These are phyloP conservation scores for Amyloporia xantha DNA, from an alignment of 768 basidiomycete genomes.

Conservation along the genomic window DNA sequence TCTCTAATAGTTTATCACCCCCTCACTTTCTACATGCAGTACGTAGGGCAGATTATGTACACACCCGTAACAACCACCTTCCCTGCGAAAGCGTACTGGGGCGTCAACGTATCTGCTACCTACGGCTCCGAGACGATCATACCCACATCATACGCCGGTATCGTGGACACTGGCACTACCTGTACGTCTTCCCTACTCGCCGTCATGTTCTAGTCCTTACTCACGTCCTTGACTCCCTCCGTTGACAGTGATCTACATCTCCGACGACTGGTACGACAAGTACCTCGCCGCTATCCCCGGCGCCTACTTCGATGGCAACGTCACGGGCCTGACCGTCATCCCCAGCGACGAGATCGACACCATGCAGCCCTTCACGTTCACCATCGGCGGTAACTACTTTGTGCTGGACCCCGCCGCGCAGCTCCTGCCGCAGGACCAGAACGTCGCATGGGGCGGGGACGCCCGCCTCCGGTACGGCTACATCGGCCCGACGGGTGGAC, in stretches of 20 bases:
- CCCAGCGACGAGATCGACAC: background rate
- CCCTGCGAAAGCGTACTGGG: slow-evolving; percentile 44
- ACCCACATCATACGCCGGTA: slow-evolving; percentile 33
- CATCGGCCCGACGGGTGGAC: background rate
- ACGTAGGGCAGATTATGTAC: slow-evolving; percentile 17
- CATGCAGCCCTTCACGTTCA: slow-evolving; percentile 26
- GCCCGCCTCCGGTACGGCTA: background rate
- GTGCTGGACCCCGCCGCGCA: background rate
- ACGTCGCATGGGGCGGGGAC: background rate
- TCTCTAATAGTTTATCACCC: no score
- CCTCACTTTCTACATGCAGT: no score
- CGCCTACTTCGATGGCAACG: background rate
- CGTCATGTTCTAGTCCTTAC: background rate
- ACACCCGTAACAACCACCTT: slow-evolving; percentile 36
- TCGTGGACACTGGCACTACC: slow-evolving; percentile 50
- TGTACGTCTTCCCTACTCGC: slow-evolving; percentile 7
- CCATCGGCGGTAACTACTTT: slow-evolving; percentile 27
- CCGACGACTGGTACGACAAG: background rate
- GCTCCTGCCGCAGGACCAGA: slow-evolving; percentile 1
- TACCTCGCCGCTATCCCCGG: background rate
- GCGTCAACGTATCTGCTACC: slow-evolving; percentile 31
- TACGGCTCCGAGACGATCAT: slow-evolving; percentile 18
- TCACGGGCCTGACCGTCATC: background rate
- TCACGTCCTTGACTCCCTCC: background rate
- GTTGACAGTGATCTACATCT: slow-evolving; percentile 1